phyloP scores from a whole-genome alignment of 148 eudicot species.

The Rhododendron ovatum region DNA sequence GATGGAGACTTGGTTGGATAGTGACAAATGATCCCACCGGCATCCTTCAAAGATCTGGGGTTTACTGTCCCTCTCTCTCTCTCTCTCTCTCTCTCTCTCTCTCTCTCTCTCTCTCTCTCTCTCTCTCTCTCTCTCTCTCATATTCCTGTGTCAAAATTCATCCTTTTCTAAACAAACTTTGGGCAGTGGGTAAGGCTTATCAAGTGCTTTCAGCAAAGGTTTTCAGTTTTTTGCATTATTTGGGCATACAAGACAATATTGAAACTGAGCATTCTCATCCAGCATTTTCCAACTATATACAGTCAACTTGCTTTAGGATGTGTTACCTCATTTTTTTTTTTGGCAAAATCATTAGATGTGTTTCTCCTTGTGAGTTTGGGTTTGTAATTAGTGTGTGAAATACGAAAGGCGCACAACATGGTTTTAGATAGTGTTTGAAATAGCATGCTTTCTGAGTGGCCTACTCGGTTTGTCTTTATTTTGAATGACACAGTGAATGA shows the following conservation, averaged over 20 bases:
- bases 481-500: background rate
- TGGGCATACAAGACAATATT: background rate
- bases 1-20: constrained; percentile 90
- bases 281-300: background rate
- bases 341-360: background rate
- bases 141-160: background rate
- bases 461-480: background rate
- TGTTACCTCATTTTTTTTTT: background rate
- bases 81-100: background rate
- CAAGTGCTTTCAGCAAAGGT: background rate
- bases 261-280: background rate
- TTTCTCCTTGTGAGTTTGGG: background rate
- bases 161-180: too few relatives aligned
- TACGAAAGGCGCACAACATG: background rate
- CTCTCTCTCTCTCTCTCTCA: too few relatives aligned
- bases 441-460: background rate
- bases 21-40: constrained; percentile 52
- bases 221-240: background rate
- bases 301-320: constrained; percentile 1
- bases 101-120: background rate
- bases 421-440: background rate
- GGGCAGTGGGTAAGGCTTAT: background rate
- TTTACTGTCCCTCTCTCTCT: constrained; percentile 15
- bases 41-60: constrained; percentile 56
- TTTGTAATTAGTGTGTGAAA: background rate